Conservation (phyloP, 805 yeast species). For the Metschnikowia kofuensis region DNA sequence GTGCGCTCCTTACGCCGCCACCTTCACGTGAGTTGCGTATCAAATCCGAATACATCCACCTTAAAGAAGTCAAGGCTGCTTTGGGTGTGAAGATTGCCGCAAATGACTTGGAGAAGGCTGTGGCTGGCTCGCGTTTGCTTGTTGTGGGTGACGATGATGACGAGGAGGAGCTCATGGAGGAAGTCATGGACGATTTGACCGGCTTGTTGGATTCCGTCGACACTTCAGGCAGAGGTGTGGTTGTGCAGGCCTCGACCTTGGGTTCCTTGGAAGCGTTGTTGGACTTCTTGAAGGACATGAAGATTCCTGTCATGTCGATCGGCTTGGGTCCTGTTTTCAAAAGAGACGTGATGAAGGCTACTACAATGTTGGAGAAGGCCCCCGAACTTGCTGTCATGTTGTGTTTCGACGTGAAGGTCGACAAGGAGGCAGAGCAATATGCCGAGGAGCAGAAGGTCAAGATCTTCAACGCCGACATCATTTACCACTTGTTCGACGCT, state of each 20-base stretch:
- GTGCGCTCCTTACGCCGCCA: conserved; percentile 97
- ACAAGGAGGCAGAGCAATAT: conserved; percentile 97
- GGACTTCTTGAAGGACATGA: conserved; percentile 96
- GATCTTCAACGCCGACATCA: conserved; percentile 93
- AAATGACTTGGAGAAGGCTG: conserved; percentile 95
- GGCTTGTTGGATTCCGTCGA: conserved; percentile 94
- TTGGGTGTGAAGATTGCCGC: conserved; percentile 99
- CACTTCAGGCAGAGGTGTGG: conserved; percentile 93
- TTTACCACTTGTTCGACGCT: conserved; percentile 93
- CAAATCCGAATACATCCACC: conserved; percentile 94
- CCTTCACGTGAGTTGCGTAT: conserved; percentile 94
- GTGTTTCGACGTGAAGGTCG: conserved; percentile 96
- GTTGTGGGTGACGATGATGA: conserved; percentile 97
- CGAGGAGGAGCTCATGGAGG: conserved; percentile 96
- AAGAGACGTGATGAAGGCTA: conserved; percentile 97
- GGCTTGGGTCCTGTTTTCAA: conserved; percentile 97
- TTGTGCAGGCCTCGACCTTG: conserved; percentile 96
- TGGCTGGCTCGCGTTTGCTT: conserved; percentile 94
- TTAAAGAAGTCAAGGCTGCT: conserved; percentile 98
- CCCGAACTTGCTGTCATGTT: conserved; percentile 96
- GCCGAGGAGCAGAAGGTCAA: conserved; percentile 91
- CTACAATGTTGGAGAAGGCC: conserved; percentile 95
- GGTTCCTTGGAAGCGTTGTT: conserved; percentile 97
- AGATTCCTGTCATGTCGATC: conserved; percentile 98
- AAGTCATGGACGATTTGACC: conserved; percentile 97